These are phyloP conservation scores for Cladosporium sp. DNA, from an alignment of 2,329 filamentous ascomycete genomes.

Conservation along the genomic window DNA sequence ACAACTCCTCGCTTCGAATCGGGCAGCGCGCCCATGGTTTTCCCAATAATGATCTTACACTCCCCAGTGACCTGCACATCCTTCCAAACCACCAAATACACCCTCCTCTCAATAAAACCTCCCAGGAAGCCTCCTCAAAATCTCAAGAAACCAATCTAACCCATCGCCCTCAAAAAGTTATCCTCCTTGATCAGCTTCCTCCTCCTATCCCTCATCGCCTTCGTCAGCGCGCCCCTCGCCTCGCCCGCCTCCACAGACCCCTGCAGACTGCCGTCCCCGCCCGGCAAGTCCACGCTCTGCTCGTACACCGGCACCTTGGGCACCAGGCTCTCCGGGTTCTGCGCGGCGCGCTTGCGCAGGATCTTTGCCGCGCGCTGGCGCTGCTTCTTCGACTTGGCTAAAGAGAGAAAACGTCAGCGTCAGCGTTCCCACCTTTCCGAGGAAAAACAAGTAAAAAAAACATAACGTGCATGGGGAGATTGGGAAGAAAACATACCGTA, in stretches of 20 bases:
- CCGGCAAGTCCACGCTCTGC: constrained; percentile 69
- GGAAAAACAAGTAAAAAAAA: no score
- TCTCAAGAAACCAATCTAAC: constrained; percentile 23
- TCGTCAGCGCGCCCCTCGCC: constrained; percentile 58
- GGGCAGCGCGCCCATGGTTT: no score
- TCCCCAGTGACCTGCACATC: no score
- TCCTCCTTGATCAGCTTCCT: constrained; percentile 73
- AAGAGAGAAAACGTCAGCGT: neutral
- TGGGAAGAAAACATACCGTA: constrained; percentile 59
- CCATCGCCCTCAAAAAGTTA: constrained; percentile 79
- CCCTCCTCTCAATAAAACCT: neutral
- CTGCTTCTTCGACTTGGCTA: constrained; percentile 81
- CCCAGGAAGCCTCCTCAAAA: neutral
- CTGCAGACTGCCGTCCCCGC: constrained; percentile 42
- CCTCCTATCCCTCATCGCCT: constrained; percentile 67
- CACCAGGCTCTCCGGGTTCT: constrained; percentile 58
- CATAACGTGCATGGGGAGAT: no score
- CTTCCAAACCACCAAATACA: neutral
- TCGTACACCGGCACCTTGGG: constrained; percentile 66
- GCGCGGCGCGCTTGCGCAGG: constrained; percentile 54
- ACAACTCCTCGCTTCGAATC: no score
- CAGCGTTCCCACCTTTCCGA: neutral
- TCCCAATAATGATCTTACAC: no score
- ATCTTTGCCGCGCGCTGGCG: constrained; percentile 64
- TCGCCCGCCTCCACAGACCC: constrained; percentile 41